Conservation (phyloP, 805 yeast species). For the Ogataea haglerorum region DNA sequence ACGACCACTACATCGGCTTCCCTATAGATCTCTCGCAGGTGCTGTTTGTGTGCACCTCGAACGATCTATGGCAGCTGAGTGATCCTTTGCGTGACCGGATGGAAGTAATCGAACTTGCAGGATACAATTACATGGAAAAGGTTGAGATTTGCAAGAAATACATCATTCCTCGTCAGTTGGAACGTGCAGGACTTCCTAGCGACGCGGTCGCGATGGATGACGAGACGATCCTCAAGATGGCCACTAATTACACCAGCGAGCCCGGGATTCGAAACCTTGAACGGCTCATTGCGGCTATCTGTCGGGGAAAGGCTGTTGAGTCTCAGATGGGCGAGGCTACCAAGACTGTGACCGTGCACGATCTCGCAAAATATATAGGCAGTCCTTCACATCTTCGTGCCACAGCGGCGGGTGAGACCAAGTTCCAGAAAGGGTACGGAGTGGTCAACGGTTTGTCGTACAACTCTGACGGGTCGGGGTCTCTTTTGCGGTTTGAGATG, state of each 20-base stretch:
- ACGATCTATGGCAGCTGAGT: slow-evolving; percentile 66
- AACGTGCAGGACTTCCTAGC: slow-evolving; percentile 57
- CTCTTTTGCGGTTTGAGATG: slow-evolving; percentile 75
- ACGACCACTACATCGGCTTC: slow-evolving; percentile 81
- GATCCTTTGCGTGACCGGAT: slow-evolving; percentile 79
- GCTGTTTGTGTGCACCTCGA: slow-evolving; percentile 82
- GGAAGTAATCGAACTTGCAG: slow-evolving; percentile 75
- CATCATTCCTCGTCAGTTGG: slow-evolving; percentile 71
- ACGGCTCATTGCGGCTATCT: slow-evolving; percentile 67
- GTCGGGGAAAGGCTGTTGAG: slow-evolving; percentile 73
- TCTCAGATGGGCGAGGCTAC: slow-evolving; percentile 41
- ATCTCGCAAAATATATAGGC: slow-evolving; percentile 68
- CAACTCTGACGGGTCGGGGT: slow-evolving; percentile 83
- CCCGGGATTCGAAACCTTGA: slow-evolving; percentile 84
- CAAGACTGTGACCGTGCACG: slow-evolving; percentile 34
- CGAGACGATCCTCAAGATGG: slow-evolving; percentile 56
- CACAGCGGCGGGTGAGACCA: slow-evolving; percentile 36
- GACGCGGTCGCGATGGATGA: slow-evolving; percentile 45
- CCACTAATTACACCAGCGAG: slow-evolving; percentile 73
- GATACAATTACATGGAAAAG: slow-evolving; percentile 79
- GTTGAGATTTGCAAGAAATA: slow-evolving; percentile 64
- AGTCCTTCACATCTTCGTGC: slow-evolving; percentile 36
- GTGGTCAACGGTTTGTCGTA: slow-evolving; percentile 86
- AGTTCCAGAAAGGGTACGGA: slow-evolving; percentile 55
- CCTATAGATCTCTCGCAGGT: slow-evolving; percentile 82